Evolutionary conservation across 768 basidiomycete species (phyloP).

Genomic region (Termitomyces sp.): DNA sequence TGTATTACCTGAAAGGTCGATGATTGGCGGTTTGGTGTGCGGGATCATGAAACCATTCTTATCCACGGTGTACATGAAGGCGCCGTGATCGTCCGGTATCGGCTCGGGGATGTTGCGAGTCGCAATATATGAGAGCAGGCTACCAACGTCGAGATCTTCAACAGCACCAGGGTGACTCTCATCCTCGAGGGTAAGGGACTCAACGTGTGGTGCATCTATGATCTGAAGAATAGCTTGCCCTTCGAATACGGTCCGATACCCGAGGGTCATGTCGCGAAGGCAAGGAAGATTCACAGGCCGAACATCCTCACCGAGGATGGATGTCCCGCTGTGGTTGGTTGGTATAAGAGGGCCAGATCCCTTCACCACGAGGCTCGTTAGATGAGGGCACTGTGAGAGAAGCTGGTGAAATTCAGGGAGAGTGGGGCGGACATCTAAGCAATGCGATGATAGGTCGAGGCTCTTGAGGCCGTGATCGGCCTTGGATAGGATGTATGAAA

Average conservation of each 20-base stretch:
- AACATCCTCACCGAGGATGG: constrained; percentile 15
- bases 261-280: constrained; percentile 35
- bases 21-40: neutral
- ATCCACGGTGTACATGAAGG: constrained; percentile 5
- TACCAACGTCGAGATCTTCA: constrained; percentile 34
- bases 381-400: constrained; percentile 32
- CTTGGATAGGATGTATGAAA: constrained; percentile 32
- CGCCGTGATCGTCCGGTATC: constrained; percentile 10
- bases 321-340: constrained; percentile 14
- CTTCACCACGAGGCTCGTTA: constrained; percentile 39
- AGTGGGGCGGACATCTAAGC: constrained; percentile 48
- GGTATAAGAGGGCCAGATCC: constrained; percentile 40
- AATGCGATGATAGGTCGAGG: constrained; percentile 50
- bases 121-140: constrained; percentile 31
- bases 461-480: constrained; percentile 31
- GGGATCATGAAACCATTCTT: neutral
- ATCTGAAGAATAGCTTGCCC: constrained; percentile 33
- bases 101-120: constrained; percentile 22
- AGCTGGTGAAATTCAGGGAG: constrained; percentile 36
- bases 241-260: constrained; percentile 36
- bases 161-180: constrained; percentile 34
- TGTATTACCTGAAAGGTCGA: neutral
- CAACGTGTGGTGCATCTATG: constrained; percentile 34
- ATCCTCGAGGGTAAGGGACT: constrained; percentile 38
- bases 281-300: constrained; percentile 29